A percentile compares a stretch with the other conserved stretches of the same genome.
phyloP scores from a whole-genome alignment of 805 yeast species.

The Metschnikowia vanudenii region DNA sequence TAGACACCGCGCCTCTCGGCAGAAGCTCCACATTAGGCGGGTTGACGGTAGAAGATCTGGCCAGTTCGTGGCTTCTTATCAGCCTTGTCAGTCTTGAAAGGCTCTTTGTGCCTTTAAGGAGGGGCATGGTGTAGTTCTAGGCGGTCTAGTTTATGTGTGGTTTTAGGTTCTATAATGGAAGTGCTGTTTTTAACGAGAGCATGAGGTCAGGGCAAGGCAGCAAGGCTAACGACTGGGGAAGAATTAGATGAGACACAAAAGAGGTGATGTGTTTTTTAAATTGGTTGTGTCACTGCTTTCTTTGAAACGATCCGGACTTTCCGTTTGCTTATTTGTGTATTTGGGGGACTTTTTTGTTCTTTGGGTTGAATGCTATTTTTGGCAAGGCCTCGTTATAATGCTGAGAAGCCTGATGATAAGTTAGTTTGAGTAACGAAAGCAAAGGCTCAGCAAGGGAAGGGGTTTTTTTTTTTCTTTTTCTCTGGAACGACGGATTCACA shows the following conservation, averaged over 20 bases:
- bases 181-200: slow-evolving; percentile 1
- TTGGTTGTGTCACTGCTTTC: neutral
- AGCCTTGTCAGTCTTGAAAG: slow-evolving; percentile 2
- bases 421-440: neutral
- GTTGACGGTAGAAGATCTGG: neutral
- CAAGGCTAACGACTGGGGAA: neutral
- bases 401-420: neutral
- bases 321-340: neutral
- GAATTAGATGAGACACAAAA: neutral
- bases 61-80: neutral
- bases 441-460: neutral
- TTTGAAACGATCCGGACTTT: neutral
- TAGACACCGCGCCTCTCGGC: neutral
- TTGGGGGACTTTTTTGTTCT: neutral
- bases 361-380: slow-evolving; percentile 3
- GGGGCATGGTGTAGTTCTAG: slow-evolving; percentile 1
- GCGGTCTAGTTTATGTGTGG: neutral
- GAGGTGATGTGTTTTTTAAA: neutral
- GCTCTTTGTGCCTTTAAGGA: slow-evolving; percentile 1
- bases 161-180: neutral
- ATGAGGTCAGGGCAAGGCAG: slow-evolving; percentile 1
- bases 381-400: neutral
- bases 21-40: neutral
- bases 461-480: too few relatives aligned
- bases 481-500: neutral